Conservation (phyloP, 345 rosid species). For the Salix arbutifolia region DNA sequence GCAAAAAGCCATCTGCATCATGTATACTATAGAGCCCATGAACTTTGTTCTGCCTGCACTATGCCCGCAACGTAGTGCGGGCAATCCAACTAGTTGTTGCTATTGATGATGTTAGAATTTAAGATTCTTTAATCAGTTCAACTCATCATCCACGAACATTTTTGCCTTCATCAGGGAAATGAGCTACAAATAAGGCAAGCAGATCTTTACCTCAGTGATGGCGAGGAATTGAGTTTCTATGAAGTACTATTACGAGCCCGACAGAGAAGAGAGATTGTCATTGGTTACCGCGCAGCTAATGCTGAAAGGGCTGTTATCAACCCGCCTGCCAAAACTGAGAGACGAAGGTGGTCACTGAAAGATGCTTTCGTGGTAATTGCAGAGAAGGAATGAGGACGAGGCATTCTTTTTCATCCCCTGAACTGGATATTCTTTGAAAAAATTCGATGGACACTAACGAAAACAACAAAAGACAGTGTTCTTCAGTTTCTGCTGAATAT, state of each 20-base stretch:
- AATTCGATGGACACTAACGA: too few species aligned
- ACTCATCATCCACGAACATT: not conserved
- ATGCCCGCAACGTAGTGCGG: too few species aligned
- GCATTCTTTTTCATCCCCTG: not conserved
- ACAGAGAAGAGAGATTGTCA: too few species aligned
- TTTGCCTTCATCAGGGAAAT: constrained; percentile 44
- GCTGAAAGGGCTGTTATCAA: too few species aligned
- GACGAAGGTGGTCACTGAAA: constrained; percentile 23
- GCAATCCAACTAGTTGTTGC: not conserved
- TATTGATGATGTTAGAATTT: not conserved
- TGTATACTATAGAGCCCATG: not conserved
- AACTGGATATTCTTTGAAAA: not conserved
- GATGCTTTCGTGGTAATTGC: constrained; percentile 62
- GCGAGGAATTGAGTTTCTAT: constrained; percentile 65
- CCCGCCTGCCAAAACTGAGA: constrained; percentile 50
- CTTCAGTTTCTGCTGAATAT: not conserved
- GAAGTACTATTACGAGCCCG: too few species aligned
- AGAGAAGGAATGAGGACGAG: constrained; percentile 42
- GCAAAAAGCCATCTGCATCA: not conserved
- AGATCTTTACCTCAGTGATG: constrained; percentile 48
- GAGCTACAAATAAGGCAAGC: constrained; percentile 67
- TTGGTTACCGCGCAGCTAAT: too few species aligned
- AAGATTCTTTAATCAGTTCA: not conserved
- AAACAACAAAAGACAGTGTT: not conserved
- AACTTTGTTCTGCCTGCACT: too few species aligned